phyloP scores from a whole-genome alignment of 2,329 filamentous ascomycete genomes.

The Hypoxylon sp. region DNA sequence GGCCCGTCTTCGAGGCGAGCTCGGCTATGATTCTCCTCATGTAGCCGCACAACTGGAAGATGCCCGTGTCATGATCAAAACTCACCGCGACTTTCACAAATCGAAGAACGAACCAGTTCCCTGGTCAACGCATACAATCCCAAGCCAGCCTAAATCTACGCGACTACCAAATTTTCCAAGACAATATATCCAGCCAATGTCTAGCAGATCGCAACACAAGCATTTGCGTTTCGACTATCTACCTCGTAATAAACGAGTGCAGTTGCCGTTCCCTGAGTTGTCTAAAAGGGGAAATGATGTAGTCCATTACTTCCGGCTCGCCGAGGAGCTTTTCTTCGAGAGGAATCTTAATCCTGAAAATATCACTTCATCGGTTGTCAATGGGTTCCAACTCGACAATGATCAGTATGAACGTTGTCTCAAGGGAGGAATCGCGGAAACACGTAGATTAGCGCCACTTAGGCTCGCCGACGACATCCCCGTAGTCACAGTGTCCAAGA shows the following conservation, averaged over 20 bases:
- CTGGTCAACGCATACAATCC: constrained; percentile 47
- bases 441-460: constrained; percentile 25
- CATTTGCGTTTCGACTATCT: constrained; percentile 40
- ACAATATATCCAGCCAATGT: constrained; percentile 40
- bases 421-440: constrained; percentile 43
- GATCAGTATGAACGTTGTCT: constrained; percentile 56
- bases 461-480: constrained; percentile 9
- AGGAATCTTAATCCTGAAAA: neutral
- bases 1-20: constrained; percentile 46
- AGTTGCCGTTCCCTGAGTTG: constrained; percentile 41
- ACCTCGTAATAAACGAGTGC: neutral
- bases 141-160: constrained; percentile 33
- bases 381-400: constrained; percentile 51
- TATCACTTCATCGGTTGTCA: constrained; percentile 44
- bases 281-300: constrained; percentile 7
- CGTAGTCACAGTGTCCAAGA: neutral
- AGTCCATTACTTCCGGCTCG: constrained; percentile 10
- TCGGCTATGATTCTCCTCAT: constrained; percentile 44
- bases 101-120: constrained; percentile 38
- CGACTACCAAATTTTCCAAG: constrained; percentile 49
- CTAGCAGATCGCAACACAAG: constrained; percentile 39
- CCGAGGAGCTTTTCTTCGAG: constrained; percentile 35
- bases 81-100: constrained; percentile 43
- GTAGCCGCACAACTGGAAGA: constrained; percentile 45
- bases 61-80: constrained; percentile 45